A percentile compares a stretch with the other conserved stretches of the same genome.
phyloP scores from a whole-genome alignment of 495 filamentous ascomycete genomes.

The Daldinia childiae region DNA sequence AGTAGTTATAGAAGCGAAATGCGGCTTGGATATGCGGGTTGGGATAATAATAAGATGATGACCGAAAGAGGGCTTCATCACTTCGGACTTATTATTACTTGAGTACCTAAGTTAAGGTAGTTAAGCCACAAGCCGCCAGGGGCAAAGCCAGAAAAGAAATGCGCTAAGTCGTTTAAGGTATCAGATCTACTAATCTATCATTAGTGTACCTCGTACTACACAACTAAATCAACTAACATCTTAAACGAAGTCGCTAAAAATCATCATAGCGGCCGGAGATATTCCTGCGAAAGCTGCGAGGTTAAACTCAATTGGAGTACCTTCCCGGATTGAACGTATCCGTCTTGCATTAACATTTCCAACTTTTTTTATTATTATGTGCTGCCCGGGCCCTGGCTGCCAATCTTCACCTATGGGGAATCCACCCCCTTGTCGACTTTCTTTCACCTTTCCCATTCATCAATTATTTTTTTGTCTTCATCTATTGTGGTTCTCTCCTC shows the following conservation, averaged over 20 bases:
- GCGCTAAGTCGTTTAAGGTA: constrained; percentile 26
- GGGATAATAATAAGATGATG: background rate
- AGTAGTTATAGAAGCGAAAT: constrained; percentile 1
- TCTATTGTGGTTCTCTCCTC: constrained; percentile 19
- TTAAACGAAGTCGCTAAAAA: constrained; percentile 29
- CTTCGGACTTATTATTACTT: background rate
- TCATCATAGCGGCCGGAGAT: constrained; percentile 38
- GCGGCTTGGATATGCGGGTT: background rate
- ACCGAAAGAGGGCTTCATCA: background rate
- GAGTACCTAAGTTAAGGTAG: too few relatives aligned
- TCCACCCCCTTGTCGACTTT: constrained; percentile 25
- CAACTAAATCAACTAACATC: background rate
- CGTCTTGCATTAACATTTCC: constrained; percentile 33
- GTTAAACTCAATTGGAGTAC: constrained; percentile 39
- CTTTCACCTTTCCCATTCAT: constrained; percentile 1
- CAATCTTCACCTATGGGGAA: constrained; percentile 26
- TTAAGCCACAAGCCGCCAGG: constrained; percentile 23
- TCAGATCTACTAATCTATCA: constrained; percentile 8
- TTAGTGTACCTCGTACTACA: background rate
- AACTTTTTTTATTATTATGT: constrained; percentile 46
- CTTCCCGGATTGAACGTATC: constrained; percentile 23
- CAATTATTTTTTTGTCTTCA: constrained; percentile 45
- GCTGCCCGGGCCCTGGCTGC: too few relatives aligned
- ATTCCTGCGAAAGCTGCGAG: constrained; percentile 16
- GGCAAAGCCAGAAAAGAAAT: constrained; percentile 6